phyloP scores from a whole-genome alignment of 345 rosid genomes.

The Stellera chamaejasme region DNA sequence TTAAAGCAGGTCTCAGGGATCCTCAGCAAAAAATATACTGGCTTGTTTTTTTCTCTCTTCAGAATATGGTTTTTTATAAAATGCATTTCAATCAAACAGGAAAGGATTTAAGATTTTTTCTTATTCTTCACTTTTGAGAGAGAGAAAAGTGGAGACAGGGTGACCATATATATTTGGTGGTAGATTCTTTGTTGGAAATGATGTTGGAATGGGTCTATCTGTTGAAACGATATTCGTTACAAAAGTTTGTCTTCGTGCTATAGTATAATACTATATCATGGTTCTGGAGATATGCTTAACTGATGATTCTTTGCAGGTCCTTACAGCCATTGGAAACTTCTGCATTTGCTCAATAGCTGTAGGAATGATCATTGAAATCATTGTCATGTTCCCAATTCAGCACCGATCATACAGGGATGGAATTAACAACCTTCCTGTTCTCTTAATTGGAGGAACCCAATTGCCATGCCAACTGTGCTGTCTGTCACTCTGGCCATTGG shows the following conservation, averaged over 20 bases:
- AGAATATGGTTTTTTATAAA: too few species aligned
- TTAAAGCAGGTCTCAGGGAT: slow-evolving; percentile 59
- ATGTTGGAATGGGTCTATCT: too few species aligned
- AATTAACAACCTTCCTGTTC: slow-evolving; percentile 94
- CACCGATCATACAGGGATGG: slow-evolving; percentile 75
- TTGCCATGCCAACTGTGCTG: slow-evolving; percentile 97
- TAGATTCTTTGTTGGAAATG: too few species aligned
- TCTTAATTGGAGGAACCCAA: slow-evolving; percentile 94
- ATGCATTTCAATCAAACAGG: too few species aligned
- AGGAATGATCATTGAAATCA: slow-evolving; percentile 89
- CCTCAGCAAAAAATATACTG: too few species aligned
- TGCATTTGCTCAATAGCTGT: slow-evolving; percentile 97
- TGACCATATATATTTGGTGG: too few species aligned
- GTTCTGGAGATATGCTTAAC: neutral
- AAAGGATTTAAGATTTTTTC: too few species aligned
- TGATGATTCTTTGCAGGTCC: slow-evolving; percentile 47
- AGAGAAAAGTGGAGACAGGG: too few species aligned
- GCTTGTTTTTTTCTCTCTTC: neutral
- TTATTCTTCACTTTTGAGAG: too few species aligned
- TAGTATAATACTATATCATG: slow-evolving; percentile 6
- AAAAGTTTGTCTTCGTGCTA: neutral
- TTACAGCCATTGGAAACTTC: slow-evolving; percentile 90
- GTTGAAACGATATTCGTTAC: too few species aligned
- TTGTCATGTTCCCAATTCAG: slow-evolving; percentile 91
- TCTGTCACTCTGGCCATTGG: slow-evolving; percentile 96